These are phyloP conservation scores for Evansstolkia leycettana DNA, from an alignment of 495 filamentous ascomycete species.

Conservation along the genomic window DNA sequence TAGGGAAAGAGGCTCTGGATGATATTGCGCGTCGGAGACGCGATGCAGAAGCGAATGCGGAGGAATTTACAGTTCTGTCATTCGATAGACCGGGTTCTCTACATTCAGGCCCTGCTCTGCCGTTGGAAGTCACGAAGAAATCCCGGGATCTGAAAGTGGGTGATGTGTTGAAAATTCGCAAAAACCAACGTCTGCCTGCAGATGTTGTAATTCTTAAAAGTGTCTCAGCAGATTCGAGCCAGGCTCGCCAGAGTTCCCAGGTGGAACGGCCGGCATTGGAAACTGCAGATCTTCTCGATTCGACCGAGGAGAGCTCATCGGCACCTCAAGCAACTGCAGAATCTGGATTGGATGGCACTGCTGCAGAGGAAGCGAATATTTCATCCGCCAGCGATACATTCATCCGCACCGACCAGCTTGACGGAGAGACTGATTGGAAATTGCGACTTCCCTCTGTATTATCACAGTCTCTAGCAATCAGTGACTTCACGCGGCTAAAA, in stretches of 20 bases:
- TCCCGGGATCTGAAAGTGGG: slow-evolving; percentile 89
- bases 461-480: slow-evolving; percentile 58
- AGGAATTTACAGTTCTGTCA: slow-evolving; percentile 69
- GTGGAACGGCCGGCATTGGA: slow-evolving; percentile 4
- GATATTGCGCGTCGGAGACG: slow-evolving; percentile 76
- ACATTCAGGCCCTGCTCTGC: slow-evolving; percentile 2
- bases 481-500: slow-evolving; percentile 58
- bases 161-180: slow-evolving; percentile 81
- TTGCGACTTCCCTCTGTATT: slow-evolving; percentile 74
- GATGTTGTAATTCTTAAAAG: slow-evolving; percentile 91
- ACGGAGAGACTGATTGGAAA: slow-evolving; percentile 99
- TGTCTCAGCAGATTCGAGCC: slow-evolving; percentile 47
- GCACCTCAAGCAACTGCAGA: slow-evolving; percentile 1
- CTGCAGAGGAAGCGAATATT: slow-evolving; percentile 4
- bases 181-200: slow-evolving; percentile 84
- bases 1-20: slow-evolving; percentile 93
- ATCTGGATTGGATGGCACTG: slow-evolving; percentile 2
- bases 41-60: slow-evolving; percentile 90
- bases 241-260: slow-evolving; percentile 10
- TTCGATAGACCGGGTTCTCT: slow-evolving; percentile 34
- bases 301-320: slow-evolving; percentile 9
- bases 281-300: slow-evolving; percentile 14
- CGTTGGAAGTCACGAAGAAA: slow-evolving; percentile 55
- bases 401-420: slow-evolving; percentile 93
- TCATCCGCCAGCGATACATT: slow-evolving; percentile 70